Evolutionary conservation across 139 green algal species (phyloP), one percentile per base, ranked within the genome.

Genomic region (Coelastrella sp.): DNA sequence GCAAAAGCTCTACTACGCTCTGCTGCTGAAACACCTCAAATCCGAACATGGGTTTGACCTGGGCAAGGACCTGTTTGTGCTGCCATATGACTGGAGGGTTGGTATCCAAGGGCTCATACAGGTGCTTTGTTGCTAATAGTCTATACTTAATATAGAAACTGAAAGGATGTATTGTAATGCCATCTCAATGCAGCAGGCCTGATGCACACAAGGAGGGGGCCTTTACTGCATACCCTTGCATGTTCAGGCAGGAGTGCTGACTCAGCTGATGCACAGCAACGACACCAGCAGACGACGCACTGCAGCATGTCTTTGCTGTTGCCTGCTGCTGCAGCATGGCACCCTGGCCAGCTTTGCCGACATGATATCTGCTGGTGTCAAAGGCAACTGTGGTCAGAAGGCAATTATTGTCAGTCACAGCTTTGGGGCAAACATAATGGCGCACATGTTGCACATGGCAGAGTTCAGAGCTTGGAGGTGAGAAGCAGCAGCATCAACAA

Each of bases 401-500:
- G 72, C 85, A 6, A 66, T 89, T 9, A 20, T 89, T 17, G 14
- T 84, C 12, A 56, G n/a, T 20, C 85, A 89, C 85, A 76, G 57
- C 6, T 81, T 66, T 66, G 85, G 58, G 17, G 73, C 49, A 57
- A 89, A 89, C 49, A 59, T 89, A 10, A 73, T 89, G 73, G 24
- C 49, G 22, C 15, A 57, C 20, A 83, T 89, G 70, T 20, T 89
- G 22, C 73, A 79, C 9, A 79, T 76, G 70, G 72, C 72, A 25
- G 49, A 82, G 72, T 74, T 89, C 25, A 81, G 74, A 10, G n/a
- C 59, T 11, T 89, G 85, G 85, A 89, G 70, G 85, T 89, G 58
- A 83, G 78, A n/a, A 80, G 74, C 74, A n/a, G 74, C 74, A 80
- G 74, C 74, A 58, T n/a, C 24, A 80, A 11, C 74, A 80, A 25